Base-by-base conservation (phyloP, 2,329 filamentous ascomycete genomes). In the Verticillium albo-atrum region DNA sequence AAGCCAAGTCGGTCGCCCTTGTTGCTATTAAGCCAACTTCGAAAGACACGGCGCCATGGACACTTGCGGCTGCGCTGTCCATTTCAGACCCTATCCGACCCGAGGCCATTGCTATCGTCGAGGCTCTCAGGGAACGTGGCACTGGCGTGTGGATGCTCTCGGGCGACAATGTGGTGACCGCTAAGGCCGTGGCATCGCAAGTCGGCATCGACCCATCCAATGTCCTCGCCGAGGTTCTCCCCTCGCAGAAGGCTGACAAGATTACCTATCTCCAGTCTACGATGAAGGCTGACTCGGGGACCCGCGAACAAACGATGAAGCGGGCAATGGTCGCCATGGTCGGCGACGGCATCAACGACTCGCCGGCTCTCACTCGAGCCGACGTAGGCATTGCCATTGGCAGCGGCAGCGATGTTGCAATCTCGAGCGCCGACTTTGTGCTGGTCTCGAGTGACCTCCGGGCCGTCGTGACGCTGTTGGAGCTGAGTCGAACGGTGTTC, bases 121-220 rank as follows among this genome's bases (percentile, higher is more conserved):
- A 75, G 6, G 80, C 86, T 1, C 83, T 97, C 0, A 82, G 84
- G 51, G 73, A 81, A 4, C 83, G 83, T 17, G 86, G 89, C 23
- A 87, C 90, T 54, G 84, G 87, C 32, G 89, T 96, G 4, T 97
- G 89, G 86, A 96, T 97, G 91, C 87, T 97, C 37, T 96, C 92
- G 0, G 93, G 93, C 30, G 93, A 97, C 77, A 97, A 97, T 69
- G 77, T 80, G n/a, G 87, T 79, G n/a, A 97, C 93, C 0, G 93
- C 93, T 2, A 79, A 82, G 23, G 91, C 92, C 0, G 91, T 97
- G 3, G 93, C 90, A 1, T 76, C 80, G 2, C 85, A 85, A 67
- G 80, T 97, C 20, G 91, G 91, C 25, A 97, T 97, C 64, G 82
- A 86, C 0, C 68, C 79, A 1, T 76, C 79, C 58, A 90, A 96